phyloP scores from a whole-genome alignment of 768 basidiomycete species.

The Peribolospora baueri region DNA sequence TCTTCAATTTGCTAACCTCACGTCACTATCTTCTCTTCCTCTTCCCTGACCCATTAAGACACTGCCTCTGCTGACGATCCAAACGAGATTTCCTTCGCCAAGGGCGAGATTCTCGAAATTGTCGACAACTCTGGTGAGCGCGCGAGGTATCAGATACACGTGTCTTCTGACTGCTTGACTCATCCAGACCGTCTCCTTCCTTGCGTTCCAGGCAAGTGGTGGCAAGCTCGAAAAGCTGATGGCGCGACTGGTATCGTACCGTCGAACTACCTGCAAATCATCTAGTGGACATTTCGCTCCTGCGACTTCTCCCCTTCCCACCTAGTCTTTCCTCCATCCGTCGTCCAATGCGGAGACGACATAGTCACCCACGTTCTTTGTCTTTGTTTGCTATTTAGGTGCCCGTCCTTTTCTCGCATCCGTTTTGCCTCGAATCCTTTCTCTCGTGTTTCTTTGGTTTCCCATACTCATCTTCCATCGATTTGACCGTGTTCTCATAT shows the following conservation, averaged over 20 bases:
- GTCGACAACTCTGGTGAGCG: constrained; percentile 49
- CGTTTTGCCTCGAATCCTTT: no score
- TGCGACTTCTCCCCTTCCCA: no score
- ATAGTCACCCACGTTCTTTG: no score
- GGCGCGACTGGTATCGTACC: constrained; percentile 23
- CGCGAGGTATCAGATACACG: not conserved
- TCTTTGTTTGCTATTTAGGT: no score
- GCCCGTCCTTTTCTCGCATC: no score
- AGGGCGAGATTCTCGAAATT: constrained; percentile 79
- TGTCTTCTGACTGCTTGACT: not conserved
- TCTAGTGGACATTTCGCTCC: not conserved
- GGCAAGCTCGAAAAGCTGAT: constrained; percentile 62
- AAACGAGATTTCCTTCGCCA: constrained; percentile 78
- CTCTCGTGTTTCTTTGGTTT: no score
- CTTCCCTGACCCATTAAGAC: constrained; percentile 28
- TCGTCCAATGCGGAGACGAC: no score
- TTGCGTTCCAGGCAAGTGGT: constrained; percentile 43
- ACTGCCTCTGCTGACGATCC: constrained; percentile 83
- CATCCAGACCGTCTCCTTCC: not conserved
- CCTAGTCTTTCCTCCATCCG: no score
- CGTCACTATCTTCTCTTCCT: no score
- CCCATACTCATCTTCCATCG: no score
- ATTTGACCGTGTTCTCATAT: no score
- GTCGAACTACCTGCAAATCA: constrained; percentile 5
- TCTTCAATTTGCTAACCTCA: constrained; percentile 4